Conservation (phyloP, 2,329 filamentous ascomycete genomes). For the Aureobasidium lini region DNA sequence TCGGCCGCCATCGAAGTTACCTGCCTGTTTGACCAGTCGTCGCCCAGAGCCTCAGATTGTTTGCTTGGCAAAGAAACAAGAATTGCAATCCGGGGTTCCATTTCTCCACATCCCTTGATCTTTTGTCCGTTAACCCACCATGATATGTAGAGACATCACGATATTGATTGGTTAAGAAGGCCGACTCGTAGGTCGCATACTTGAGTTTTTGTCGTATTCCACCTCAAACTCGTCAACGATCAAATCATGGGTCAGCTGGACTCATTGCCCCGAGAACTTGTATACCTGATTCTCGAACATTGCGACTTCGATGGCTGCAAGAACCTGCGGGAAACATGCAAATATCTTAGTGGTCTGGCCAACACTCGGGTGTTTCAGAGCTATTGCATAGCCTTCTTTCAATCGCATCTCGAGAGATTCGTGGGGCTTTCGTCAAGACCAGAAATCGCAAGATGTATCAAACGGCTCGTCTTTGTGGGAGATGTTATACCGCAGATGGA, state of each 20-base stretch:
- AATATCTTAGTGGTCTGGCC: conserved; percentile 16
- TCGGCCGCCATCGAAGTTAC: conserved; percentile 2
- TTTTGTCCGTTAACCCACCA: too few relatives aligned
- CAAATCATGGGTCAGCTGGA: conserved; percentile 11
- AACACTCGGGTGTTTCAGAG: conserved; percentile 21
- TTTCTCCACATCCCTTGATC: too few relatives aligned
- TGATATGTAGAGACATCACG: background rate
- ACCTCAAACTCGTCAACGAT: background rate
- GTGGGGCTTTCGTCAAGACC: conserved; percentile 17
- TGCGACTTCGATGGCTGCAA: conserved; percentile 20
- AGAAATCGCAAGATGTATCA: conserved; percentile 20
- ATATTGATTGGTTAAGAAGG: background rate
- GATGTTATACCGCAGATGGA: conserved; percentile 21
- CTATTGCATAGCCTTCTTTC: conserved; percentile 21
- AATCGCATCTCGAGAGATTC: conserved; percentile 18
- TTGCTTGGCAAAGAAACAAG: conserved; percentile 2
- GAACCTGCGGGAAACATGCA: conserved; percentile 19
- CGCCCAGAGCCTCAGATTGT: background rate
- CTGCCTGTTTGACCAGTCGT: background rate
- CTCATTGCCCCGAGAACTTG: conserved; percentile 22
- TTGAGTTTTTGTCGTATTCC: background rate
- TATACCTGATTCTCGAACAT: conserved; percentile 20
- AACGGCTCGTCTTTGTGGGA: conserved; percentile 21
- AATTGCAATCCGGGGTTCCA: background rate
- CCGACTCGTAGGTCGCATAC: background rate